Percentiles rank a stretch among this genome's conserved stretches.
phyloP scores from a whole-genome alignment of 306 rosid genomes.

The Macrotyloma uniflorum region DNA sequence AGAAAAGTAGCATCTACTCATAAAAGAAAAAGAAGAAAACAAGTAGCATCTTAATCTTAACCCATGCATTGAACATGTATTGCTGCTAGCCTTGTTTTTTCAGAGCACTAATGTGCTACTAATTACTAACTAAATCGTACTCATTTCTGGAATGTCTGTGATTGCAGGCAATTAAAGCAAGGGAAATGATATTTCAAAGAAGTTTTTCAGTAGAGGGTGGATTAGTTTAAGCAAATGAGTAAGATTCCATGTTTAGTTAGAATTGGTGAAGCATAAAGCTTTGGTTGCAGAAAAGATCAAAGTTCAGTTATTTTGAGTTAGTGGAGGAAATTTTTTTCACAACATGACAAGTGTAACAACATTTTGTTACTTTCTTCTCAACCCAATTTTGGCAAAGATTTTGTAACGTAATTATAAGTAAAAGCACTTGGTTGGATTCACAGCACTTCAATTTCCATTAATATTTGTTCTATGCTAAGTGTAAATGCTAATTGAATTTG shows the following conservation, averaged over 20 bases:
- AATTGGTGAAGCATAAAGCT: neutral
- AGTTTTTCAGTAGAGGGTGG: constrained; percentile 38
- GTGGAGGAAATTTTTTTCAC: neutral
- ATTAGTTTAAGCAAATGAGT: constrained; percentile 17
- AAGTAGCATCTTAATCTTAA: no score
- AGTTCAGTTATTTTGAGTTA: neutral
- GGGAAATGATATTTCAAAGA: constrained; percentile 59
- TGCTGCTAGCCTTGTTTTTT: neutral
- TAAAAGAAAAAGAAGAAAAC: no score
- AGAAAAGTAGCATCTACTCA: constrained; percentile 25
- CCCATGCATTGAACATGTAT: neutral
- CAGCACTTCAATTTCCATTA: no score
- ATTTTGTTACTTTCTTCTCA: no score
- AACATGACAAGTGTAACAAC: no score
- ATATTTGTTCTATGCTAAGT: no score
- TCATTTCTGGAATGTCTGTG: constrained; percentile 13
- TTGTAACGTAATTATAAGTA: no score
- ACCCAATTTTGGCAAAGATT: no score
- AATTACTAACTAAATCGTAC: constrained; percentile 5
- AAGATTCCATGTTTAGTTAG: neutral
- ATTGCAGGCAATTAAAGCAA: constrained; percentile 59
- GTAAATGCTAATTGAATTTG: no score
- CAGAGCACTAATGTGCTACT: neutral
- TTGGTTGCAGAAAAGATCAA: neutral
- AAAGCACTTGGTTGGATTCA: no score